phyloP scores from a whole-genome alignment of 495 filamentous ascomycete genomes.

The Tuber microsphaerosporum region DNA sequence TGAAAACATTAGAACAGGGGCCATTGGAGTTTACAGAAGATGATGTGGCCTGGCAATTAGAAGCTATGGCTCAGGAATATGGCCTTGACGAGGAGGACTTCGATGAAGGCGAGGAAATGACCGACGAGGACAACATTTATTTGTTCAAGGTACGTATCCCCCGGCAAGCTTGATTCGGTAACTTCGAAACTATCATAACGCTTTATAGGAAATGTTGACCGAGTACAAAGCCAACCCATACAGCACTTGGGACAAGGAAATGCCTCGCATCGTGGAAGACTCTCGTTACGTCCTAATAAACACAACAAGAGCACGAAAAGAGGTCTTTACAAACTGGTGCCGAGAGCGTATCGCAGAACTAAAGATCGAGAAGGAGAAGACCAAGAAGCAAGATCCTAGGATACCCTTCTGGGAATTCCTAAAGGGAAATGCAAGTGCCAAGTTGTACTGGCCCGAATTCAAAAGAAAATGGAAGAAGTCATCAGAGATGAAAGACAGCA shows the following conservation, averaged over 20 bases:
- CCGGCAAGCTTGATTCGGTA: background rate
- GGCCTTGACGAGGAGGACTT: constrained; percentile 57
- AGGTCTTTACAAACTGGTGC: constrained; percentile 76
- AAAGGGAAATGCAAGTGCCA: constrained; percentile 70
- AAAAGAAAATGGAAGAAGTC: constrained; percentile 82
- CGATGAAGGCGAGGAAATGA: constrained; percentile 63
- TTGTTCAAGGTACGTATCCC: constrained; percentile 53
- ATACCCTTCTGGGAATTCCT: constrained; percentile 80
- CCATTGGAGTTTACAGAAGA: constrained; percentile 89
- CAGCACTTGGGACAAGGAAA: constrained; percentile 82
- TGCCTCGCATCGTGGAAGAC: constrained; percentile 77
- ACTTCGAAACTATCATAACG: constrained; percentile 6
- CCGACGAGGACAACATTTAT: constrained; percentile 47
- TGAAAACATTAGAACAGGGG: constrained; percentile 52
- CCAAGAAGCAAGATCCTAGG: constrained; percentile 75
- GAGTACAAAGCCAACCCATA: constrained; percentile 80
- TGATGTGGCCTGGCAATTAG: constrained; percentile 87
- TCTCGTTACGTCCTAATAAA: constrained; percentile 72
- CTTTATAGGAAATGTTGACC: constrained; percentile 63
- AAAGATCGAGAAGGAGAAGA: constrained; percentile 62
- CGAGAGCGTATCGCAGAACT: constrained; percentile 62
- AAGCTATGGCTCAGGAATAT: constrained; percentile 75
- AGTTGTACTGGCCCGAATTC: constrained; percentile 96
- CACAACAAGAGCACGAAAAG: constrained; percentile 72
- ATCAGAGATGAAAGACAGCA: constrained; percentile 66